These are phyloP conservation scores for Musa itinerans DNA, from an alignment of 176 grass and related monocot species.

Conservation along the genomic window DNA sequence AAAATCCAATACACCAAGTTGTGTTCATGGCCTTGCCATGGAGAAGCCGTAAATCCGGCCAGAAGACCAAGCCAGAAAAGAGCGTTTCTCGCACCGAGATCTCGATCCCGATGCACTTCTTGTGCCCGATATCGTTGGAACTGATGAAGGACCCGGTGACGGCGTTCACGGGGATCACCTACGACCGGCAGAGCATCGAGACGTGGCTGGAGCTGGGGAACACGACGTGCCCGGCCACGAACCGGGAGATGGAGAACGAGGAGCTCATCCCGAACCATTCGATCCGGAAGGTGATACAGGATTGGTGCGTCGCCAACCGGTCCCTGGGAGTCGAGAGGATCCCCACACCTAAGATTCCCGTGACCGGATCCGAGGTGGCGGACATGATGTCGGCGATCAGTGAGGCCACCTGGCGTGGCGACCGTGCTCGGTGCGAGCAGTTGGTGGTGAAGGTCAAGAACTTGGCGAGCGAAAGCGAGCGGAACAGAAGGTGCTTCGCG, in stretches of 20 bases:
- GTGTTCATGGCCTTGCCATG: slow-evolving; percentile 4
- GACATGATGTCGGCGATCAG: slow-evolving; percentile 31
- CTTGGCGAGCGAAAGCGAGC: slow-evolving; percentile 60
- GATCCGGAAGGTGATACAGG: slow-evolving; percentile 57
- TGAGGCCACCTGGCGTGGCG: slow-evolving; percentile 5
- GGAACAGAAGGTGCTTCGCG: slow-evolving; percentile 42
- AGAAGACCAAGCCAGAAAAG: neutral
- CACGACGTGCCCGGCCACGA: slow-evolving; percentile 50
- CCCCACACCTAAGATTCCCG: slow-evolving; percentile 65
- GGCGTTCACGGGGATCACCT: slow-evolving; percentile 66
- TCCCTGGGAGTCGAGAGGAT: slow-evolving; percentile 55
- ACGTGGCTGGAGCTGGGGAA: slow-evolving; percentile 54
- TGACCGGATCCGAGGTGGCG: slow-evolving; percentile 30
- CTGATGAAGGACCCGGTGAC: slow-evolving; percentile 76
- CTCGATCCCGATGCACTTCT: slow-evolving; percentile 40
- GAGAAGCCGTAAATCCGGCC: neutral
- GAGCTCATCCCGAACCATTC: slow-evolving; percentile 77
- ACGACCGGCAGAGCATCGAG: slow-evolving; percentile 62
- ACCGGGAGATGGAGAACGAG: slow-evolving; percentile 27
- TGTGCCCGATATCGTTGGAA: slow-evolving; percentile 78
- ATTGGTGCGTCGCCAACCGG: slow-evolving; percentile 76
- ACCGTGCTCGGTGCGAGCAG: slow-evolving; percentile 18
- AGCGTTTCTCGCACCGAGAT: neutral
- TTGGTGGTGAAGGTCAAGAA: slow-evolving; percentile 27
- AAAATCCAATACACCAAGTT: neutral